Base-by-base conservation (phyloP, 176 grass and related monocot species). In the Alloteropsis semialata region DNA sequence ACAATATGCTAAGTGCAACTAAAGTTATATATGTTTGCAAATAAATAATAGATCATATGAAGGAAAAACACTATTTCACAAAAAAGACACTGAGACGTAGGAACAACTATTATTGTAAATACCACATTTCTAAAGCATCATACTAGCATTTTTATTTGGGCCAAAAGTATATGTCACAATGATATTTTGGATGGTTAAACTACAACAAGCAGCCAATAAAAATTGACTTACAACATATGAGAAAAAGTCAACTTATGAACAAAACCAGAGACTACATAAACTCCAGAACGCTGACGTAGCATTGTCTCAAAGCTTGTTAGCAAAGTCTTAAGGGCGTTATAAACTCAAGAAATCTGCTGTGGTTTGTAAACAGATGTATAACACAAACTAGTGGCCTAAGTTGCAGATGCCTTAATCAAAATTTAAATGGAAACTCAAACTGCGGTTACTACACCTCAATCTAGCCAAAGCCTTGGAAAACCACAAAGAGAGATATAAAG, bases 121-220 rank as follows among this genome's bases (percentile, higher is more conserved):
- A 66, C 28, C 36, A 64, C 39, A 85, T 72, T 63, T 64, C 76
- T 72, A 78, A 13, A 81, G 25, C 30, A 75, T 61, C 33, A 65
- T 16, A 18, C 5, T 78, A 69, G 36, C 18, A 74, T 49, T 75
- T 30, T 59, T 38, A 58, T 48, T 45, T 5, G 5, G 54, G 49
- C 44, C 55, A 60, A 53, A 80, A 55, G 36, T 37, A 84, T 37
- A 84, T 81, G 13, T 42, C 11, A 42, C 43, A 76, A 36, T 71
- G 17, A 81, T 43, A 81, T 55, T 80, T 72, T 13, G 37, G 42
- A 79, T 73, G 32, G 8, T 28, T 21, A 46, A 56, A 22, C 22
- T n/a, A 69, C 45, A 69, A 30, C 25, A 87, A 53, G 36, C 74
- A 82, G 29, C 43, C 42, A 43, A 42, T 15, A 87, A 49, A 25